Conservation (phyloP, 2,329 filamentous ascomycete genomes). For the Cercospora sp. region DNA sequence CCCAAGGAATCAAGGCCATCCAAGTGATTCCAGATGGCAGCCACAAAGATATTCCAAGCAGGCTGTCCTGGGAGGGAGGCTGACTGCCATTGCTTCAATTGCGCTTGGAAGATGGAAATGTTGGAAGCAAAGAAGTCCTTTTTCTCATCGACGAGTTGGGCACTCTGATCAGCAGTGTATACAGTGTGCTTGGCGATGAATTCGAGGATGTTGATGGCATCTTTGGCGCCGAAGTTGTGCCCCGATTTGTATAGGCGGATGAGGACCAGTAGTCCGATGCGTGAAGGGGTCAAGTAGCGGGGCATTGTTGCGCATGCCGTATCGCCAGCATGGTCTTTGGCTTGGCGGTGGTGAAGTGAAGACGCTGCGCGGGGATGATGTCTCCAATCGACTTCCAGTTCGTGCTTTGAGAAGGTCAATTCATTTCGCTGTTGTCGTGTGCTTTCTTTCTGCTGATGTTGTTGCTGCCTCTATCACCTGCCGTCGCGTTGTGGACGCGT, state of each 20-base stretch:
- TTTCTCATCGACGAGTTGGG: constrained; percentile 19
- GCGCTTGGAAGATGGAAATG: constrained; percentile 23
- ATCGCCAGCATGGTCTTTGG: background rate
- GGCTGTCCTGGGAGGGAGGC: constrained; percentile 66
- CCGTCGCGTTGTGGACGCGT: constrained; percentile 6
- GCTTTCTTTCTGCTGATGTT: background rate
- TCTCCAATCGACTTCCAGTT: background rate
- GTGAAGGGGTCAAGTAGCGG: constrained; percentile 84
- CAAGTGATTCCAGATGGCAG: constrained; percentile 73
- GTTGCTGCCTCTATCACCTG: constrained; percentile 5
- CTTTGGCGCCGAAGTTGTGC: constrained; percentile 24
- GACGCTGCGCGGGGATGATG: background rate
- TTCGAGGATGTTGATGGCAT: constrained; percentile 68
- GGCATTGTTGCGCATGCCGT: constrained; percentile 56
- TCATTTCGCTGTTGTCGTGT: background rate
- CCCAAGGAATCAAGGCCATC: constrained; percentile 80
- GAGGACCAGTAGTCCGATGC: constrained; percentile 77
- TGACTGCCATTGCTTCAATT: constrained; percentile 25
- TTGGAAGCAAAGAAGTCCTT: constrained; percentile 21
- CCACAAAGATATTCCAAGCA: constrained; percentile 85
- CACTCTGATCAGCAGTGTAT: constrained; percentile 20
- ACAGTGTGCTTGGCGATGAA: constrained; percentile 71
- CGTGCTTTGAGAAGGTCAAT: background rate
- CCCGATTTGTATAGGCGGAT: constrained; percentile 68
- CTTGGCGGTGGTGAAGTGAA: background rate